A percentile compares a stretch with the other conserved stretches of the same genome.
Evolutionary conservation across 768 basidiomycete genomes (phyloP).

Genomic region (Xerocomus potaroensis): DNA sequence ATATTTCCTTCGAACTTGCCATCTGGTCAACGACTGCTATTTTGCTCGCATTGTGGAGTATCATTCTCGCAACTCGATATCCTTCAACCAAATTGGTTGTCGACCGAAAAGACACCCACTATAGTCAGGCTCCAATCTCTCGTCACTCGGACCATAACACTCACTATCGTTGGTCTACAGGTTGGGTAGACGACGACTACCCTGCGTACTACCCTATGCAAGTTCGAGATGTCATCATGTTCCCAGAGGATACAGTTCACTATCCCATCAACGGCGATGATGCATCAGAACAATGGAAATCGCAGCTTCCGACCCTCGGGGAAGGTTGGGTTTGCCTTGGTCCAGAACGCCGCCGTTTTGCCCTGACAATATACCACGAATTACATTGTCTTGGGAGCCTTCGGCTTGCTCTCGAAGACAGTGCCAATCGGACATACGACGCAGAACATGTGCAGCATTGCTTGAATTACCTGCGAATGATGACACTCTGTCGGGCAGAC

Average conservation of each 20-base stretch:
- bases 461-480: constrained; percentile 45
- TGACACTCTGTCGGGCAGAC: constrained; percentile 44
- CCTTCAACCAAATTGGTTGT: not conserved
- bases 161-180: constrained; percentile 7
- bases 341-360: constrained; percentile 29
- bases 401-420: constrained; percentile 19
- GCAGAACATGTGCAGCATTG: constrained; percentile 37
- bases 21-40: constrained; percentile 19
- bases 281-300: constrained; percentile 17
- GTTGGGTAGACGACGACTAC: constrained; percentile 26
- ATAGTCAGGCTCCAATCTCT: constrained; percentile 13
- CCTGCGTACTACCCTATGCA: constrained; percentile 26
- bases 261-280: constrained; percentile 25
- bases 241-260: constrained; percentile 26
- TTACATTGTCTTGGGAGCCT: constrained; percentile 35
- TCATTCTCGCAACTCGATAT: constrained; percentile 3
- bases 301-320: constrained; percentile 19
- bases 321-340: constrained; percentile 25
- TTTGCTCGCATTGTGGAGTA: constrained; percentile 21
- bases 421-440: constrained; percentile 14
- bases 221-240: constrained; percentile 17
- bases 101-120: constrained; percentile 4
- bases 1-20: constrained; percentile 13
- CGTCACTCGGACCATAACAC: not conserved
- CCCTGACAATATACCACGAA: constrained; percentile 36